These are phyloP conservation scores for Daldinia concentrica DNA, from an alignment of 495 filamentous ascomycete species.

Conservation along the genomic window DNA sequence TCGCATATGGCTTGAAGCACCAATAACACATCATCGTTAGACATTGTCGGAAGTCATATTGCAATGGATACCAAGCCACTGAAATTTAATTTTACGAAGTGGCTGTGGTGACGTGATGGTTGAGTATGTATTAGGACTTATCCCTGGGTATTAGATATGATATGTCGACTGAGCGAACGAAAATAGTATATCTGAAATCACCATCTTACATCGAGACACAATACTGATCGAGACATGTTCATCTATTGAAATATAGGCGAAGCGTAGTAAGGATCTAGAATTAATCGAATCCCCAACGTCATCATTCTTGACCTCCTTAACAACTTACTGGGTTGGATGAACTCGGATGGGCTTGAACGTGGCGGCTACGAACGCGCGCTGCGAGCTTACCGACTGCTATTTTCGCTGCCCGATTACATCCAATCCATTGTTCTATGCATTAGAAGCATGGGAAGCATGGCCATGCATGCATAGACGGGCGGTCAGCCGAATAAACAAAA, in stretches of 20 bases:
- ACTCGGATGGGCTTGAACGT: constrained; percentile 26
- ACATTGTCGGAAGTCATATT: constrained; percentile 3
- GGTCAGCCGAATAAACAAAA: constrained; percentile 32
- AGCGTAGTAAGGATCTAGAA: background rate
- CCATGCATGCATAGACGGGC: constrained; percentile 35
- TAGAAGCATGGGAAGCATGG: constrained; percentile 16
- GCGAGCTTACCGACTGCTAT: constrained; percentile 30
- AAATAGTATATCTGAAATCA: constrained; percentile 31
- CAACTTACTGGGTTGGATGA: background rate
- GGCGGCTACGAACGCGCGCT: constrained; percentile 25
- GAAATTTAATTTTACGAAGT: background rate
- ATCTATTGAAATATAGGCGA: background rate
- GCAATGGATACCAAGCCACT: background rate
- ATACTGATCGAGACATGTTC: background rate
- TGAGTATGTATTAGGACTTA: background rate
- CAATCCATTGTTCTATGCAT: constrained; percentile 27
- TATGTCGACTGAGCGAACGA: constrained; percentile 20
- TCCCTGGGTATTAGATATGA: constrained; percentile 17
- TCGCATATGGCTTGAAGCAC: background rate
- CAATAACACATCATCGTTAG: background rate
- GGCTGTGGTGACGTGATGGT: background rate
- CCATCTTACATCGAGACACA: constrained; percentile 8
- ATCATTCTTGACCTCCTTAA: constrained; percentile 26
- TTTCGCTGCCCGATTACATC: constrained; percentile 29
- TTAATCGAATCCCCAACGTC: constrained; percentile 28